A percentile compares a stretch with the other conserved stretches of the same genome.
These are phyloP conservation scores for Mycena polygramma DNA, from an alignment of 768 basidiomycete species.

Conservation along the genomic window DNA sequence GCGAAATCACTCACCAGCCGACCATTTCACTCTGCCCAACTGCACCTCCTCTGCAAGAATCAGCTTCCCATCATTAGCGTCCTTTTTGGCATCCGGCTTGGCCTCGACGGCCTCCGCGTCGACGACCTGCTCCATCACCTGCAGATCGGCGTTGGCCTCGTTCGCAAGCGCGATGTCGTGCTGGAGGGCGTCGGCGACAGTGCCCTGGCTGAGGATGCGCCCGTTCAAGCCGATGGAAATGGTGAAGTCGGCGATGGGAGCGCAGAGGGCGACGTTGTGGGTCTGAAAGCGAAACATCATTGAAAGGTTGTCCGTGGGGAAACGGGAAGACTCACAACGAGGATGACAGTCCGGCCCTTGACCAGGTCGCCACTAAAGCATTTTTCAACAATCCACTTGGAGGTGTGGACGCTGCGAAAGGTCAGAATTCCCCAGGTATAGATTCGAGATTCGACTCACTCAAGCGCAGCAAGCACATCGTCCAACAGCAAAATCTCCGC, in stretches of 20 bases:
- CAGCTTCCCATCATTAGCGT: conserved; percentile 54
- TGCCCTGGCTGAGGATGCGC: conserved; percentile 57
- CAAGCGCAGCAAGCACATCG: conserved; percentile 58
- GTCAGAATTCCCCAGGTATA: conserved; percentile 42
- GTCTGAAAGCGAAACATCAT: conserved; percentile 40
- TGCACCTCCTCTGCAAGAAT: conserved; percentile 62
- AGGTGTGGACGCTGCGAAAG: conserved; percentile 56
- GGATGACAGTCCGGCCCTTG: conserved; percentile 57
- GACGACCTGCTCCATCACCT: conserved; percentile 38
- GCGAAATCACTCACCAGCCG: conserved; percentile 24
- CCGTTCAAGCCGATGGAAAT: conserved; percentile 61
- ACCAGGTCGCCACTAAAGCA: conserved; percentile 60
- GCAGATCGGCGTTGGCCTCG: conserved; percentile 60
- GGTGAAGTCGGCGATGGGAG: conserved; percentile 60
- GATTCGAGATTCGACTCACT: conserved; percentile 50
- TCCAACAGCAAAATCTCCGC: conserved; percentile 61
- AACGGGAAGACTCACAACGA: conserved; percentile 43
- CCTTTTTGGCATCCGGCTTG: not conserved
- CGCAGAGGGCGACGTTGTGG: conserved; percentile 61
- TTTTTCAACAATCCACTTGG: conserved; percentile 65
- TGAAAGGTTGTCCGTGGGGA: not conserved
- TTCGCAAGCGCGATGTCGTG: conserved; percentile 56
- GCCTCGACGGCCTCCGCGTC: conserved; percentile 21
- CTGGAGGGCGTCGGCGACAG: conserved; percentile 55
- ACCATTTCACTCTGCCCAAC: conserved; percentile 59